Evolutionary conservation across 2,329 filamentous ascomycete species (phyloP).

Genomic region (Penicillium rolfsii): DNA sequence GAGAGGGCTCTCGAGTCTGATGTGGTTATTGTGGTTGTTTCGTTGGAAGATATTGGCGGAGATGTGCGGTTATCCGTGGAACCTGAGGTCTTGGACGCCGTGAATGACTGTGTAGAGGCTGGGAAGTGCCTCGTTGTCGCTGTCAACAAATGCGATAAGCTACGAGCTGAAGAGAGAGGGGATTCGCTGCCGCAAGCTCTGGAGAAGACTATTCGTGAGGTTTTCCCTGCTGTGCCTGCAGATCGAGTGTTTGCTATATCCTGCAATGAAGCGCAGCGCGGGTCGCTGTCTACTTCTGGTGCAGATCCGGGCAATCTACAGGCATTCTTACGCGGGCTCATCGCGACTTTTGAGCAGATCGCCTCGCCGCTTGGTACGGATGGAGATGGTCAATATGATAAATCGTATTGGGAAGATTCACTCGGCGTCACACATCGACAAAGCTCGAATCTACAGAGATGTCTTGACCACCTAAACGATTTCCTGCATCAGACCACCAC

Average conservation of each 20-base stretch:
- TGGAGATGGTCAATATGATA: slow-evolving; percentile 53
- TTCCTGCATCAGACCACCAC: slow-evolving; percentile 66
- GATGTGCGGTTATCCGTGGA: slow-evolving; percentile 49
- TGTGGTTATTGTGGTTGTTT: slow-evolving; percentile 78
- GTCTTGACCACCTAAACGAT: slow-evolving; percentile 69
- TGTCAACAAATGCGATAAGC: slow-evolving; percentile 64
- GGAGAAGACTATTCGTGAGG: slow-evolving; percentile 44
- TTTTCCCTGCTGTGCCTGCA: slow-evolving; percentile 48
- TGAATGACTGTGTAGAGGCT: slow-evolving; percentile 52
- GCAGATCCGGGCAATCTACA: slow-evolving; percentile 68
- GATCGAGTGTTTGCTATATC: slow-evolving; percentile 68
- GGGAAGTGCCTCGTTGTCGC: slow-evolving; percentile 61
- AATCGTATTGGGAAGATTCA: slow-evolving; percentile 75
- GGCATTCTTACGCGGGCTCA: slow-evolving; percentile 67
- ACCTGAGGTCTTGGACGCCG: slow-evolving; percentile 60
- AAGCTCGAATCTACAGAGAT: slow-evolving; percentile 75
- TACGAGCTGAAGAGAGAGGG: slow-evolving; percentile 29
- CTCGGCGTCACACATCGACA: slow-evolving; percentile 91
- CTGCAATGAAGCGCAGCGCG: slow-evolving; percentile 62
- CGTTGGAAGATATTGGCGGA: slow-evolving; percentile 60
- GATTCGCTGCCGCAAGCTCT: slow-evolving; percentile 26
- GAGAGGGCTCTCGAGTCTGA: slow-evolving; percentile 81
- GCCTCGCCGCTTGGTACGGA: slow-evolving; percentile 43
- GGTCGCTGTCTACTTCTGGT: slow-evolving; percentile 9
- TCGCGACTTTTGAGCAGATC: slow-evolving; percentile 63